These are phyloP conservation scores for Mortierella sp. DNA, from an alignment of 371 early-diverging fungal genomes.

Conservation along the genomic window DNA sequence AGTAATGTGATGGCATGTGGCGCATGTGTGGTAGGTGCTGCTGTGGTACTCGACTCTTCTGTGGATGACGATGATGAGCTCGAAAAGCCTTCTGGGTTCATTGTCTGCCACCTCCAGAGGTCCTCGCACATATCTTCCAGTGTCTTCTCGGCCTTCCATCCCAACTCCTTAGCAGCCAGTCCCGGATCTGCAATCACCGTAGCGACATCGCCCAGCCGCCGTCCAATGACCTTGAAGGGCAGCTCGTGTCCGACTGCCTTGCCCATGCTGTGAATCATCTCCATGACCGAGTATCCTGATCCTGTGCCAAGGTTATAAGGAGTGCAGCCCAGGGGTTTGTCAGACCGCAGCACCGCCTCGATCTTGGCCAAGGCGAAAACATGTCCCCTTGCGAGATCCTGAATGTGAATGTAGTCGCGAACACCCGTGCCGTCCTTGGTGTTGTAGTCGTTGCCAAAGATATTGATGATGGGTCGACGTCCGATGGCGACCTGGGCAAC, in stretches of 20 bases:
- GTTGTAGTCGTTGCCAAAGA: conserved; percentile 88
- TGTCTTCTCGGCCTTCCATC: conserved; percentile 78
- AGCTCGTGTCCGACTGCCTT: conserved; percentile 76
- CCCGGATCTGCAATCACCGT: conserved; percentile 84
- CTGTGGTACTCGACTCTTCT: neutral
- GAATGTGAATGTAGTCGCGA: conserved; percentile 93
- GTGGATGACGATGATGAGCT: neutral
- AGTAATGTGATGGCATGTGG: conserved; percentile 1
- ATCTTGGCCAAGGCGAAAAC: conserved; percentile 84
- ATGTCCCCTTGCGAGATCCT: conserved; percentile 91
- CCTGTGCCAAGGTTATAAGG: conserved; percentile 93
- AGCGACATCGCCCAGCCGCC: conserved; percentile 90
- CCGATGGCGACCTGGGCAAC: conserved; percentile 87
- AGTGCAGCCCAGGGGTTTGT: conserved; percentile 63
- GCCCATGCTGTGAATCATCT: conserved; percentile 87
- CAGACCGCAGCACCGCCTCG: conserved; percentile 20
- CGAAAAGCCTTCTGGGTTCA: conserved; percentile 77
- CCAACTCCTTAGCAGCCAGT: conserved; percentile 77
- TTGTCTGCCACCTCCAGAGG: conserved; percentile 87
- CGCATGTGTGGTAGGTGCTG: neutral
- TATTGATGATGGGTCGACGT: conserved; percentile 75
- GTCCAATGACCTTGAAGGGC: conserved; percentile 72
- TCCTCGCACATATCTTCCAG: conserved; percentile 91
- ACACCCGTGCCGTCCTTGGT: conserved; percentile 93
- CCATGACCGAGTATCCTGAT: conserved; percentile 86